Conservation (phyloP, 2,329 filamentous ascomycete species). For the Harringtonia aguacate region DNA sequence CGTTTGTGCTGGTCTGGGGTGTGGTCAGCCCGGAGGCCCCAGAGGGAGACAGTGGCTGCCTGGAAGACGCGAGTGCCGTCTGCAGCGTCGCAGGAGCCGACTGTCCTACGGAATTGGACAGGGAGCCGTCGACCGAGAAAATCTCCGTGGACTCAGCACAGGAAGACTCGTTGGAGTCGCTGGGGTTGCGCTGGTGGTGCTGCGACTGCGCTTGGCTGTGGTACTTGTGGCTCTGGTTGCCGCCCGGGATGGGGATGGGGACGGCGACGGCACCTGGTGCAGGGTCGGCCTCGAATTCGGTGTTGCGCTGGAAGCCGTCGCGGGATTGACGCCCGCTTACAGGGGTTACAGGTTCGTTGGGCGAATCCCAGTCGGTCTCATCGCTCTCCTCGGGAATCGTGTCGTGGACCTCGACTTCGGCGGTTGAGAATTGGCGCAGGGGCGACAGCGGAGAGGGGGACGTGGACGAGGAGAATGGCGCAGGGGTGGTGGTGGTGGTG, state of each 20-base stretch:
- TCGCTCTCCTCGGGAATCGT: constrained; percentile 48
- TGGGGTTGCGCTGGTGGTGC: constrained; percentile 11
- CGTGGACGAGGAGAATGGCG: background rate
- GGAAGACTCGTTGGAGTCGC: background rate
- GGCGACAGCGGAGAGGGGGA: constrained; percentile 26
- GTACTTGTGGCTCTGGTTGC: constrained; percentile 11
- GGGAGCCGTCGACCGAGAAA: background rate
- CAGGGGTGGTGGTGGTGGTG: too few species aligned
- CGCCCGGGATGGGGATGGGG: constrained; percentile 1
- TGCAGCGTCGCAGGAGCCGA: too few species aligned
- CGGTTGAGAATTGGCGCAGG: constrained; percentile 34
- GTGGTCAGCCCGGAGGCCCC: background rate
- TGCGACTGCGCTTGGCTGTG: constrained; percentile 11
- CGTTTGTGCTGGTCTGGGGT: background rate
- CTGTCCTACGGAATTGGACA: background rate
- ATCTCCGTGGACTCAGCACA: background rate
- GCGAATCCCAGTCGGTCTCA: constrained; percentile 49
- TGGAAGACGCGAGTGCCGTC: too few species aligned
- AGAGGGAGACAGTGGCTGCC: too few species aligned
- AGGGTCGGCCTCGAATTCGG: constrained; percentile 19
- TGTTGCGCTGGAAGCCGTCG: constrained; percentile 31
- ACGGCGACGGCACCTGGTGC: constrained; percentile 14
- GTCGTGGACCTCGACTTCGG: constrained; percentile 29
- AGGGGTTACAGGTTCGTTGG: constrained; percentile 51
- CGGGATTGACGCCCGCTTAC: constrained; percentile 46